Conservation (phyloP, 768 basidiomycete species). For the Lenzites betulinus region DNA sequence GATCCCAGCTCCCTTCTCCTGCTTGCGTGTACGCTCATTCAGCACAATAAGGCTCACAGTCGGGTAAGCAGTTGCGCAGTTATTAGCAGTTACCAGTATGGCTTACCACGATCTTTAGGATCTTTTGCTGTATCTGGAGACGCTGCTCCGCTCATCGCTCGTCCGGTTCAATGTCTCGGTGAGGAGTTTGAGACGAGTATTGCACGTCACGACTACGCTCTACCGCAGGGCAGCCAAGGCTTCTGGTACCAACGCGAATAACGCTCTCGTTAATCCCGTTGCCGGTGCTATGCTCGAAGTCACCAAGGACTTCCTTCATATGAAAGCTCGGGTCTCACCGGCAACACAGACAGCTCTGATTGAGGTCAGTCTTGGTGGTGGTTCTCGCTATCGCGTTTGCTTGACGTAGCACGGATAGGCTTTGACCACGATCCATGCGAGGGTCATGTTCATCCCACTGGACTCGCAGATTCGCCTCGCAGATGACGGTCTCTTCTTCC, state of each 20-base stretch:
- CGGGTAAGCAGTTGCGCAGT: constrained; percentile 43
- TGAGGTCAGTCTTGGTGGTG: constrained; percentile 44
- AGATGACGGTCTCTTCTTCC: constrained; percentile 53
- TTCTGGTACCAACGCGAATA: constrained; percentile 4
- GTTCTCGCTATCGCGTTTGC: too few relatives aligned
- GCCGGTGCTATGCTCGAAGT: constrained; percentile 25
- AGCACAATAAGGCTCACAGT: constrained; percentile 59
- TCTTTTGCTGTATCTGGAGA: constrained; percentile 58
- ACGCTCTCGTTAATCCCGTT: constrained; percentile 21
- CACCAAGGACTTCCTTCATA: constrained; percentile 23
- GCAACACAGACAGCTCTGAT: constrained; percentile 23
- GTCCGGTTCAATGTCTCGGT: constrained; percentile 50
- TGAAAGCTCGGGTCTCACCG: constrained; percentile 22
- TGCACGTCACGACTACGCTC: constrained; percentile 48
- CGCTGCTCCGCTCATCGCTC: constrained; percentile 55
- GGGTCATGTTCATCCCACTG: constrained; percentile 27
- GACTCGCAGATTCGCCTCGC: constrained; percentile 43
- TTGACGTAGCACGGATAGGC: constrained; percentile 2
- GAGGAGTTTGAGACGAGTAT: constrained; percentile 45
- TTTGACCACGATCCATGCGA: constrained; percentile 7
- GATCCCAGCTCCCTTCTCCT: constrained; percentile 59
- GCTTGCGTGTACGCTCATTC: constrained; percentile 53
- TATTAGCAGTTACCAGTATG: background rate
- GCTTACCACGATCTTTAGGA: constrained; percentile 44
- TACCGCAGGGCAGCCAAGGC: constrained; percentile 38